phyloP scores from a whole-genome alignment of 345 rosid species.

The Pugionium cornutum region DNA sequence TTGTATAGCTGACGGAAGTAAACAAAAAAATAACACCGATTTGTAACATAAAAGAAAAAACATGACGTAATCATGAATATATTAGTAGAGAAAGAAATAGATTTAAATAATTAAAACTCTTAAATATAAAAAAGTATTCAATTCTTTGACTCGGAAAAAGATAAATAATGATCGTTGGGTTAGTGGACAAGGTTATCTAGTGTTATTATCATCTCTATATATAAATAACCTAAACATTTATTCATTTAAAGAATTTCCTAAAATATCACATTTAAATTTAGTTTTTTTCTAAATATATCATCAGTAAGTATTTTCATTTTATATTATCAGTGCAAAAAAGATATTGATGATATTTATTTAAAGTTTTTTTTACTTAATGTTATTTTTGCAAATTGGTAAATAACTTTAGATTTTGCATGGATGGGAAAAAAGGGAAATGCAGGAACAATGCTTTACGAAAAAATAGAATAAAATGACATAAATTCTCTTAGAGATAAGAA shows the following conservation, averaged over 20 bases:
- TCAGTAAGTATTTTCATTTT: too few relatives aligned
- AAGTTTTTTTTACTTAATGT: background rate
- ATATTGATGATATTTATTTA: constrained; percentile 1
- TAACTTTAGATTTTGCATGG: background rate
- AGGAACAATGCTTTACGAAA: constrained; percentile 14
- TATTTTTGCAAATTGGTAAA: constrained; percentile 13
- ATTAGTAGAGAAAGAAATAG: background rate
- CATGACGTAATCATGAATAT: constrained; percentile 11
- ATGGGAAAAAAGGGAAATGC: background rate
- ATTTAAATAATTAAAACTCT: background rate
- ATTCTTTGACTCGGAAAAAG: background rate
- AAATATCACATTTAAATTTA: background rate
- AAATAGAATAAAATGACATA: too few relatives aligned
- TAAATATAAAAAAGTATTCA: background rate
- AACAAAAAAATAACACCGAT: constrained; percentile 17
- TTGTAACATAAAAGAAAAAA: constrained; percentile 25
- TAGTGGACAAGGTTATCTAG: constrained; percentile 20
- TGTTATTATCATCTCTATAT: background rate
- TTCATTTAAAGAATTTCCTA: too few relatives aligned
- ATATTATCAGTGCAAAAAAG: too few relatives aligned
- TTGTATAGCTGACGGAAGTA: too few relatives aligned
- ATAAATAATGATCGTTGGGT: background rate
- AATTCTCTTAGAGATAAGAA: background rate
- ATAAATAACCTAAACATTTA: background rate
- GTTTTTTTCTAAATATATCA: too few relatives aligned